These are phyloP conservation scores for Metarhizium anisopliae DNA, from an alignment of 2,329 filamentous ascomycete genomes.

Conservation along the genomic window DNA sequence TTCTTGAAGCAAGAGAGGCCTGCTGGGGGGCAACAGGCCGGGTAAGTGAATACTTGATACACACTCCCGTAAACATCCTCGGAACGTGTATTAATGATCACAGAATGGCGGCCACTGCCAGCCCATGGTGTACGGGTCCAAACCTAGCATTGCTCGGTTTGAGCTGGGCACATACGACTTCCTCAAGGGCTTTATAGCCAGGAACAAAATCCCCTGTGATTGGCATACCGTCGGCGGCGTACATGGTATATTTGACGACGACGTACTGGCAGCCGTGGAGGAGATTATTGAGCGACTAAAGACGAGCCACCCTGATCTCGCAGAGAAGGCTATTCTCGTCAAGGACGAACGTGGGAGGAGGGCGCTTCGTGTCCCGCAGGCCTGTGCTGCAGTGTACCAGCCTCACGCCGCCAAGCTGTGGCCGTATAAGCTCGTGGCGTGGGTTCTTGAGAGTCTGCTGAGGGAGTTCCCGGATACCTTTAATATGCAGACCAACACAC, in stretches of 20 bases:
- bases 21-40: conserved; percentile 80
- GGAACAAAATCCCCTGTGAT: conserved; percentile 57
- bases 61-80: not conserved
- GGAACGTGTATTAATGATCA: not conserved
- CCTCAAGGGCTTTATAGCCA: conserved; percentile 47
- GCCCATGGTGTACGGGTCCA: conserved; percentile 54
- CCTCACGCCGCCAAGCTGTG: conserved; percentile 59
- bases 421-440: conserved; percentile 78
- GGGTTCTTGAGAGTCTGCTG: conserved; percentile 55
- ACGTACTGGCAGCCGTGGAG: conserved; percentile 44
- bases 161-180: conserved; percentile 61
- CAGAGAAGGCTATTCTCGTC: conserved; percentile 34
- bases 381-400: conserved; percentile 56
- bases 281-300: conserved; percentile 41
- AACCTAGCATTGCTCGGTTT: conserved; percentile 57
- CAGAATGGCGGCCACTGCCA: conserved; percentile 69
- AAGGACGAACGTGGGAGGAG: conserved; percentile 31
- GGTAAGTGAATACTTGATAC: conserved; percentile 34
- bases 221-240: conserved; percentile 56
- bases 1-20: conserved; percentile 71
- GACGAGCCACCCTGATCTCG: conserved; percentile 46
- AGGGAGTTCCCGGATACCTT: conserved; percentile 33
- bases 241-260: conserved; percentile 50
- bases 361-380: conserved; percentile 44
- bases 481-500: conserved; percentile 68